Evolutionary conservation across 805 yeast species (phyloP), one percentile per base, ranked within the genome.

Genomic region (Nakazawaea laoshanensis): DNA sequence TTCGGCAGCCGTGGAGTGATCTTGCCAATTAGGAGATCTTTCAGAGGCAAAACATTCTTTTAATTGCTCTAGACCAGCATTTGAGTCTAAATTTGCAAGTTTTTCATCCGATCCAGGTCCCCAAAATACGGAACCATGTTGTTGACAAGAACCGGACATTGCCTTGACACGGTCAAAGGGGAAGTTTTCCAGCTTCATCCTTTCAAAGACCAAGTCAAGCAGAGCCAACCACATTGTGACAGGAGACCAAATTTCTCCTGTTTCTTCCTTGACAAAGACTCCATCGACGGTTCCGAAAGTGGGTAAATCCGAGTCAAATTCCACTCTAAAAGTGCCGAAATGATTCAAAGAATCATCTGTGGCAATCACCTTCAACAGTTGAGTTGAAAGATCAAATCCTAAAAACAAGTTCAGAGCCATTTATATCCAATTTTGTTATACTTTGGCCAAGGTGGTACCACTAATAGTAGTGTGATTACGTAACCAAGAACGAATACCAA

Each of bases 211-310:
- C 36, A 70, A 49, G 47, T 88, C 89, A 20, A 87, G 45, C 1
- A 95, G 84, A 41, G 82, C 94, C 25, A 87, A 60, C 94, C 94
- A 88, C 86, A 86, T 78, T n/a, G 64, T 69, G 10, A 87, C 92
- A 0, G 95, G 95, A 6, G 92, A 78, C 30, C 70, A 65, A 16
- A 86, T 75, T 37, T 74, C 78, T 9, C 79, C 78, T 2, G 67
- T 59, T 11, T 57, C 60, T 1, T 67, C 71, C 32, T 71, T 59
- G 17, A 65, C 53, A 32, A 65, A 61, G 7, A 87, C 95, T 24
- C 96, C 96, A 46, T 85, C 82, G 2, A 48, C 46, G n/a, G 87
- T 72, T 6, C 69, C 63, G 50, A 82, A 87, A 3, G 62, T 57
- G 2, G 74, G 67, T 23, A 74, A 65, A 30, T 73, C 82, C 13